These are phyloP conservation scores for Apiotrichum siamense DNA, from an alignment of 1,284 basidiomycete species.

Conservation along the genomic window DNA sequence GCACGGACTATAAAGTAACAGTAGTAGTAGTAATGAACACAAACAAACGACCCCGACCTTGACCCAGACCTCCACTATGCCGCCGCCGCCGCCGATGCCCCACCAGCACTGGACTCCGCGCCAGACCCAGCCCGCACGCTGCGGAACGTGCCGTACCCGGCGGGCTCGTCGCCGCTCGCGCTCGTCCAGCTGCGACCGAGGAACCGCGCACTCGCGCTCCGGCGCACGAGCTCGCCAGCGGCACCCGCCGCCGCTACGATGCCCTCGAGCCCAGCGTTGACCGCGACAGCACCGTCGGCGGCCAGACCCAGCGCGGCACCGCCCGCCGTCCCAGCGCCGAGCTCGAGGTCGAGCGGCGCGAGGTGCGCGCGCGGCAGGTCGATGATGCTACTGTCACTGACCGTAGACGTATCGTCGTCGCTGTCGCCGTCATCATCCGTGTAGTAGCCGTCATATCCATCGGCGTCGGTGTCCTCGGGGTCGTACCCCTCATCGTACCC, in stretches of 20 bases:
- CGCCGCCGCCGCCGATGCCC: no score
- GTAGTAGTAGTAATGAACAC: no score
- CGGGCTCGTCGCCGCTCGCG: background rate
- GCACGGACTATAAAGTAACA: no score
- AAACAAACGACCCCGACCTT: no score
- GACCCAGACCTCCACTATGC: no score
- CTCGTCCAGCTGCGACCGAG: background rate
- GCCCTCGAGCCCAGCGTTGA: background rate
- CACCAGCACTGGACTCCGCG: no score
- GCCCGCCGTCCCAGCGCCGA: background rate
- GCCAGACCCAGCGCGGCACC: background rate
- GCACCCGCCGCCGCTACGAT: background rate
- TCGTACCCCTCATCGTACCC: background rate
- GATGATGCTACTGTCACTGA: constrained; percentile 14
- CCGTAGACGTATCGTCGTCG: background rate
- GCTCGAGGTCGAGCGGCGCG: constrained; percentile 3
- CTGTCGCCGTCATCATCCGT: background rate
- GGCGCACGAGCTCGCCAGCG: constrained; percentile 2
- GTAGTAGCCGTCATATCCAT: background rate
- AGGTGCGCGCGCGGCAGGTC: constrained; percentile 13
- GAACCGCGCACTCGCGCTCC: constrained; percentile 3
- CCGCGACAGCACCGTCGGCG: background rate
- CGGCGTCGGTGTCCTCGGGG: background rate
- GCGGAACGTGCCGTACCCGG: background rate
- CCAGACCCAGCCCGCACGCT: no score